Percentiles rank a stretch among this genome's conserved stretches.
These are phyloP conservation scores for Schwanniomyces occidentalis DNA, from an alignment of 805 yeast species.

Conservation along the genomic window DNA sequence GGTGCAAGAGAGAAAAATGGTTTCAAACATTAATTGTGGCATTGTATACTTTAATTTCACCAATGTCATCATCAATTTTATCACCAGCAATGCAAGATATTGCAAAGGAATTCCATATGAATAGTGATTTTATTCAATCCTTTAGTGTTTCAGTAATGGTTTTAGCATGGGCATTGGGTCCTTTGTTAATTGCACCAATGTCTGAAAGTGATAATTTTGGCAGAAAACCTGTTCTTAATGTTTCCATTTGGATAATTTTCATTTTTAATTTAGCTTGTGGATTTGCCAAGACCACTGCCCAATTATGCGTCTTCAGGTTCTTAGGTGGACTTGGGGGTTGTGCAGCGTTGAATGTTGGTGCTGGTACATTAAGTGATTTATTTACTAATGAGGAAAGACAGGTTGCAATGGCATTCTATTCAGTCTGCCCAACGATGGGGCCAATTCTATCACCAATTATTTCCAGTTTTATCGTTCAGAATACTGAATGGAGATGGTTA, in stretches of 20 bases:
- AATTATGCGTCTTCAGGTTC: slow-evolving; percentile 59
- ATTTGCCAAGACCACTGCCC: slow-evolving; percentile 57
- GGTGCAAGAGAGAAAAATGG: slow-evolving; percentile 47
- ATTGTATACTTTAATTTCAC: slow-evolving; percentile 56
- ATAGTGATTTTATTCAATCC: slow-evolving; percentile 43
- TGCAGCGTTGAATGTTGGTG: slow-evolving; percentile 68
- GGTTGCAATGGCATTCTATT: slow-evolving; percentile 56
- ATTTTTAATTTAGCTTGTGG: slow-evolving; percentile 62
- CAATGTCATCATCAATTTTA: slow-evolving; percentile 61
- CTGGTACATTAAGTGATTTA: slow-evolving; percentile 66
- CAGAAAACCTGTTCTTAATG: slow-evolving; percentile 53
- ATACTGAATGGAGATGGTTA: slow-evolving; percentile 65
- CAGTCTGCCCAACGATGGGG: slow-evolving; percentile 63
- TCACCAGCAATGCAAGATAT: slow-evolving; percentile 61
- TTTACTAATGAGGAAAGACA: slow-evolving; percentile 54
- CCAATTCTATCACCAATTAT: slow-evolving; percentile 66
- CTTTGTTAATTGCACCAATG: slow-evolving; percentile 64
- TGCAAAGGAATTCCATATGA: slow-evolving; percentile 43
- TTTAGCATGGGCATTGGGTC: slow-evolving; percentile 71
- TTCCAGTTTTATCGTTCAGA: slow-evolving; percentile 55
- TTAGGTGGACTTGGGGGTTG: slow-evolving; percentile 69
- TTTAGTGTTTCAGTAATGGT: slow-evolving; percentile 64
- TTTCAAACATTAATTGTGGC: slow-evolving; percentile 48
- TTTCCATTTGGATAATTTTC: slow-evolving; percentile 49
- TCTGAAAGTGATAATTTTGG: slow-evolving; percentile 62